Evolutionary conservation across 2,329 filamentous ascomycete species (phyloP).

Genomic region (Cercospora berteroae): DNA sequence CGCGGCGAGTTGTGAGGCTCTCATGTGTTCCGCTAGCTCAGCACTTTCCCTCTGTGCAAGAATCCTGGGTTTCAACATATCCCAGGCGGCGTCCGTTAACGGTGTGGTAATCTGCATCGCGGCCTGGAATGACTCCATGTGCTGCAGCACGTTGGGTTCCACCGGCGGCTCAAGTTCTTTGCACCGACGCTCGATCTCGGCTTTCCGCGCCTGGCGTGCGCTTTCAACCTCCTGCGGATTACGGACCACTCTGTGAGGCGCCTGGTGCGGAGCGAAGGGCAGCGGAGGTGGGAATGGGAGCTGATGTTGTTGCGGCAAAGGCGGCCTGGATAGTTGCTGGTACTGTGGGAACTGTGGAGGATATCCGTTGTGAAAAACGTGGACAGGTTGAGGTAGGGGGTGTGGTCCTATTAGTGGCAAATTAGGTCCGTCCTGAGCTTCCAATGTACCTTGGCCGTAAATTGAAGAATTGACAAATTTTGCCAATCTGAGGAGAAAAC

Average conservation of each 20-base stretch:
- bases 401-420: conserved; percentile 26
- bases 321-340: conserved; percentile 2
- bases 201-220: conserved; percentile 61
- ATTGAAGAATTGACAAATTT: background rate
- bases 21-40: conserved; percentile 55
- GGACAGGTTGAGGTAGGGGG: conserved; percentile 32
- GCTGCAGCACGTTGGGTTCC: conserved; percentile 59
- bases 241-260: conserved; percentile 44
- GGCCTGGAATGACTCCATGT: conserved; percentile 72
- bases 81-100: conserved; percentile 68
- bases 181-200: conserved; percentile 71
- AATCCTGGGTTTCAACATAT: conserved; percentile 64
- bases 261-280: conserved; percentile 18
- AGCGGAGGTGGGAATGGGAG: conserved; percentile 14
- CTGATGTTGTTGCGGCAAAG: conserved; percentile 6
- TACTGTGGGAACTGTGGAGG: conserved; percentile 12
- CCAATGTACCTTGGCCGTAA: background rate
- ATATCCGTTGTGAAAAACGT: conserved; percentile 27
- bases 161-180: conserved; percentile 64
- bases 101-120: conserved; percentile 67
- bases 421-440: conserved; percentile 6
- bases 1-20: conserved; percentile 43
- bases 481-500: background rate
- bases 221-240: conserved; percentile 63
- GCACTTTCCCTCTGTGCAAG: conserved; percentile 64